Percentiles rank a stretch among this genome's conserved stretches.
These are phyloP conservation scores for Cyclotella kingstonii DNA, from an alignment of 108 stramenopile genomes.

Conservation along the genomic window DNA sequence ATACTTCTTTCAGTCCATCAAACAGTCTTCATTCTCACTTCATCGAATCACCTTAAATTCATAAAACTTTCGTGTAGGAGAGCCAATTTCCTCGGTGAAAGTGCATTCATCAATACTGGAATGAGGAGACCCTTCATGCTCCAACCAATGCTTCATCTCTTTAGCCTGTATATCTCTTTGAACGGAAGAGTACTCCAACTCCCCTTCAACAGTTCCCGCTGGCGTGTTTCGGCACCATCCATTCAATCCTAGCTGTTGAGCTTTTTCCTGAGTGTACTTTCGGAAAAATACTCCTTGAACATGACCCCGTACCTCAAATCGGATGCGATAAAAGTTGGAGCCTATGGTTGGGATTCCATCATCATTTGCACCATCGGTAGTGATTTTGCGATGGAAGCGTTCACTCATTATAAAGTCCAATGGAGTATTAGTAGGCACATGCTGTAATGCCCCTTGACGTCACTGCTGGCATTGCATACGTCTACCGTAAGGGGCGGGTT, in stretches of 20 bases:
- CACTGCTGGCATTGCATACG: too few species aligned
- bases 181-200: background rate
- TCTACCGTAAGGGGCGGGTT: too few species aligned
- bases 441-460: too few species aligned
- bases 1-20: background rate
- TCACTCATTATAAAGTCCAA: too few species aligned
- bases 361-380: too few species aligned
- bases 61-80: background rate
- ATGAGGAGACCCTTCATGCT: background rate
- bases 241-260: background rate
- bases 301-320: background rate
- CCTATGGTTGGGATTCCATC: too few species aligned
- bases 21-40: too few species aligned
- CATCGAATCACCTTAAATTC: slow-evolving; percentile 1
- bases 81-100: background rate
- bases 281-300: slow-evolving; percentile 12
- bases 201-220: slow-evolving; percentile 4
- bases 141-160: slow-evolving; percentile 7
- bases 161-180: background rate
- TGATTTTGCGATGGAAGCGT: too few species aligned
- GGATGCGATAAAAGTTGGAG: background rate
- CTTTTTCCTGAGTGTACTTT: slow-evolving; percentile 6
- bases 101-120: slow-evolving; percentile 6
- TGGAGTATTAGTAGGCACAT: too few species aligned
- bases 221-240: slow-evolving; percentile 6